Conservation (phyloP, 805 yeast species). For the Yamadazyma phyllophila region DNA sequence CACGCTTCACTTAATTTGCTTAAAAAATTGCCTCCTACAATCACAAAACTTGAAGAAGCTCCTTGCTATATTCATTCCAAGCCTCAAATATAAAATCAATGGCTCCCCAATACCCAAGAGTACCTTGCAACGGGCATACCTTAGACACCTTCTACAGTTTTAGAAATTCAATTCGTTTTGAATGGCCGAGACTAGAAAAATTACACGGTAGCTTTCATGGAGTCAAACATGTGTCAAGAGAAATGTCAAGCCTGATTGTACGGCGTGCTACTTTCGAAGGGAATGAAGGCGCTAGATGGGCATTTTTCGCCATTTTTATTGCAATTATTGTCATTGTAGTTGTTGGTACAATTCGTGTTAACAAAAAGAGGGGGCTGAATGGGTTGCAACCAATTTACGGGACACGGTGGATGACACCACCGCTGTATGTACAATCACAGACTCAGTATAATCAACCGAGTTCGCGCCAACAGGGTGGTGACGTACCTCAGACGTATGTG, state of each 20-base stretch:
- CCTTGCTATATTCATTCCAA: too few relatives aligned
- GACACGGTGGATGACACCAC: conserved; percentile 87
- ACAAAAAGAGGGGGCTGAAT: conserved; percentile 47
- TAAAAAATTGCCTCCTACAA: too few relatives aligned
- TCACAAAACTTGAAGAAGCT: too few relatives aligned
- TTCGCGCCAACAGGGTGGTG: conserved; percentile 34
- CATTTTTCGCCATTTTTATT: conserved; percentile 60
- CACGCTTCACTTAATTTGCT: too few relatives aligned
- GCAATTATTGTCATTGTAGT: conserved; percentile 47
- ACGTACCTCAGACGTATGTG: conserved; percentile 44
- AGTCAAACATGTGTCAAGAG: too few relatives aligned
- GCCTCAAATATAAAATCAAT: background rate
- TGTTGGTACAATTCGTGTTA: conserved; percentile 51
- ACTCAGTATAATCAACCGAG: conserved; percentile 48
- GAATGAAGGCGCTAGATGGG: conserved; percentile 51
- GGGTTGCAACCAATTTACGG: conserved; percentile 67
- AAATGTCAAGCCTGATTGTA: background rate
- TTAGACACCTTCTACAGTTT: too few relatives aligned
- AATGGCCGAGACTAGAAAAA: too few relatives aligned
- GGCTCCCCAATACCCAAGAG: background rate
- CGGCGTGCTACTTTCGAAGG: conserved; percentile 3
- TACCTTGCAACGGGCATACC: background rate
- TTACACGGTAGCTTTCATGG: too few relatives aligned
- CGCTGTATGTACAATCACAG: conserved; percentile 68
- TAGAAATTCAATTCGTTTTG: too few relatives aligned